Conservation (phyloP, 2,329 filamentous ascomycete genomes). For the Claviceps lovelessii region DNA sequence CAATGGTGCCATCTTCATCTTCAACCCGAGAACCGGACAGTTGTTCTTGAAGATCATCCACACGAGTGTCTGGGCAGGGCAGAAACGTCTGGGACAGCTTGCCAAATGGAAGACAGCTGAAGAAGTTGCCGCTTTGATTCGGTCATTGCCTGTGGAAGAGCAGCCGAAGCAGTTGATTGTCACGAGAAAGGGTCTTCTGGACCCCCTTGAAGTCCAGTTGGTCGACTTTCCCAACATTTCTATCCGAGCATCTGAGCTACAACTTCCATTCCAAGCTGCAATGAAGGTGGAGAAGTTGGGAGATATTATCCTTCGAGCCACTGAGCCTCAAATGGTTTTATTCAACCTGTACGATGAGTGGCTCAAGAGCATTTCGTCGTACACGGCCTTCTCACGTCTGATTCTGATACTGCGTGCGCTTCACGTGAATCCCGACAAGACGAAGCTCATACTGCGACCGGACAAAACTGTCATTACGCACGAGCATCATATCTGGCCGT, state of each 20-base stretch:
- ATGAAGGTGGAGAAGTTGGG: constrained; percentile 99
- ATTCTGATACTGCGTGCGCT: constrained; percentile 86
- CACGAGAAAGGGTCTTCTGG: constrained; percentile 88
- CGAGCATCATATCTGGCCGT: constrained; percentile 97
- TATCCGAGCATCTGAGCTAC: constrained; percentile 89
- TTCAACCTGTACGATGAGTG: constrained; percentile 99
- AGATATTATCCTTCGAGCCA: constrained; percentile 96
- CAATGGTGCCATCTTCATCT: constrained; percentile 99
- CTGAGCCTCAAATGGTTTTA: constrained; percentile 98
- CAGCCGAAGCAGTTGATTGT: constrained; percentile 98
- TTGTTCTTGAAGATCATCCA: constrained; percentile 99
- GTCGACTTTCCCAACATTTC: constrained; percentile 99
- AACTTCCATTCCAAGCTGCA: constrained; percentile 95
- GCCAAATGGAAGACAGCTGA: constrained; percentile 99
- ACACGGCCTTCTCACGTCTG: constrained; percentile 92
- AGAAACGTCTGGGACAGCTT: constrained; percentile 95
- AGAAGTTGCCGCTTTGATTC: constrained; percentile 95
- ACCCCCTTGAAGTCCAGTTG: constrained; percentile 92
- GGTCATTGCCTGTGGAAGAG: constrained; percentile 90
- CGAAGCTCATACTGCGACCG: constrained; percentile 82
- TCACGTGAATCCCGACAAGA: constrained; percentile 97
- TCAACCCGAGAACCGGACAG: constrained; percentile 96
- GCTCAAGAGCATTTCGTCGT: constrained; percentile 96
- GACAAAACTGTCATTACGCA: constrained; percentile 98
- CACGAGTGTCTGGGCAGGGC: constrained; percentile 96